Conservation (phyloP, 495 filamentous ascomycete species). For the Stereocaulon alpinum region DNA sequence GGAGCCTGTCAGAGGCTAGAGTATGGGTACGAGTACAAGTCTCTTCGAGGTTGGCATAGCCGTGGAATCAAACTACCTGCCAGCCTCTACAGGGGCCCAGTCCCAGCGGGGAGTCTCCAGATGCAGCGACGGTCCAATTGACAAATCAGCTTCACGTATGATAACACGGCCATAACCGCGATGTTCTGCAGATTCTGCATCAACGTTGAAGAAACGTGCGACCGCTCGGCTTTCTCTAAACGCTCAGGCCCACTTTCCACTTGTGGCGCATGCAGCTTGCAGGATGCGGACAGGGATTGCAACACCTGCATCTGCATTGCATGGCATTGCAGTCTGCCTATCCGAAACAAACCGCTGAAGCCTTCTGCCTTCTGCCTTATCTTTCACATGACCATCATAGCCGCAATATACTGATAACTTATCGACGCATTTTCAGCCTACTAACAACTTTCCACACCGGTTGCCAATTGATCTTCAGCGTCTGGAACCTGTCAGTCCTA, state of each 20-base stretch:
- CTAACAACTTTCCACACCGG: neutral
- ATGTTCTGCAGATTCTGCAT: conserved; percentile 1
- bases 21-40: neutral
- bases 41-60: neutral
- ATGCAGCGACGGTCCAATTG: neutral
- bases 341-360: neutral
- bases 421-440: neutral
- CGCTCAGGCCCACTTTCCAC: neutral
- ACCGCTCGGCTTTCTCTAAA: neutral
- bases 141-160: neutral
- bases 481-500: neutral
- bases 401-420: conserved; percentile 1
- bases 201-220: conserved; percentile 5
- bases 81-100: too few species aligned
- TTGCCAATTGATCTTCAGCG: neutral
- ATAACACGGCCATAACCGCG: neutral
- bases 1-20: neutral
- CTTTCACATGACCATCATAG: conserved; percentile 1
- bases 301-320: conserved; percentile 5
- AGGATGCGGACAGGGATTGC: neutral
- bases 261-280: conserved; percentile 4
- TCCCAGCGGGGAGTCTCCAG: too few species aligned
- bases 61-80: neutral
- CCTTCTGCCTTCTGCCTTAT: neutral
- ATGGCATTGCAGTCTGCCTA: conserved; percentile 1